Evolutionary conservation across 352 stramenopile species (phyloP), one percentile per base, ranked within the genome.

Genomic region (Phytopythium sindhum): DNA sequence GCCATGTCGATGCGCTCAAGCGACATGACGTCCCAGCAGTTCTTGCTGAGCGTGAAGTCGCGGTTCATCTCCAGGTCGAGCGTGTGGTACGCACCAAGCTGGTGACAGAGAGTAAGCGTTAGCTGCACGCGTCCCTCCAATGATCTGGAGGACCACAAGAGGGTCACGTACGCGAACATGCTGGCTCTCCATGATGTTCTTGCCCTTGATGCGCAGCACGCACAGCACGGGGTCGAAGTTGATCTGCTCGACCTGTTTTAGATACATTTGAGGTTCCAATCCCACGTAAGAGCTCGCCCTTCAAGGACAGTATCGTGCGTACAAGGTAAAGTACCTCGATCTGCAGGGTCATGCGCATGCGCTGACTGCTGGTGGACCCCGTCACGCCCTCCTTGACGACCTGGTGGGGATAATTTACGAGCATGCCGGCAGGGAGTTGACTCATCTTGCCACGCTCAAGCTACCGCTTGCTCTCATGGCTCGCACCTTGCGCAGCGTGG

Each of bases 11-110:
- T 96, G 47, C 96, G 81, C 77, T 99, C 96, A 39, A 99, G 73
- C 61, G 91, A 97, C 72, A 99, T 97, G 66, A 97, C 79, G 86
- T 99, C 97, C 97, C 97, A 99, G 69, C 88, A 97, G 42, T 81
- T 78, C 71, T 99, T 99, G 57, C 93, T 84, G 44, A 99, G 79
- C 23, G 88, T 97, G 74, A 99, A 99, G 69, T 98, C 91, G 64
- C 93, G 86, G 73, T 98, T 97, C 72, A 98, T 82, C 80, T 99
- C 96, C 12, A 99, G 72, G 53, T 98, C 97, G 35, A 99, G 69
- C 21, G 97, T 99, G 78, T 99, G 97, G 74, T 98, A 98, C 50
- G 97, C 95, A 57, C 97, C 97, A 72, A 99, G 86, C 78, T 97
- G 61, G 21, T 23, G 5, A 10, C 2, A 7, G 42, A 7, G 21